A percentile compares a stretch with the other conserved stretches of the same genome.
phyloP scores from a whole-genome alignment of 164 flowering plant genomes.

The Piper betle region DNA sequence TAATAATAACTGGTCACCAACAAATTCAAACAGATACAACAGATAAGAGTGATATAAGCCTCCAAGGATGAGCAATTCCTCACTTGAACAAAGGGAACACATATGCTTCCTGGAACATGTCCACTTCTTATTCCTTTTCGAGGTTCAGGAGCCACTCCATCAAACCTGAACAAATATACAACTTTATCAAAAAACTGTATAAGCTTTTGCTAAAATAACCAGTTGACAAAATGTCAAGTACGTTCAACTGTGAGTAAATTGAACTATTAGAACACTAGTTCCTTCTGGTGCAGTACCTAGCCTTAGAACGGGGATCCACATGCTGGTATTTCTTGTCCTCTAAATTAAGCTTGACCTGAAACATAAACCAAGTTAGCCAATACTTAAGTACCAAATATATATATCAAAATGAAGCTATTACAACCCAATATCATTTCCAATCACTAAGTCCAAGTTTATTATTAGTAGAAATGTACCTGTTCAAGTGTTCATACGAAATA shows the following conservation, averaged over 20 bases:
- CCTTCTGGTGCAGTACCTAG: slow-evolving; percentile 42
- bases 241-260: neutral
- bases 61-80: neutral
- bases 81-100: slow-evolving; percentile 87
- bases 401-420: neutral
- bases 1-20: neutral
- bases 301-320: slow-evolving; percentile 83
- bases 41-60: neutral
- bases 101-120: slow-evolving; percentile 95
- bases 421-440: neutral
- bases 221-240: too few species aligned
- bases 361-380: slow-evolving; percentile 1
- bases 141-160: slow-evolving; percentile 84
- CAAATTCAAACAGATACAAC: neutral
- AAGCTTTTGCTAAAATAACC: too few species aligned
- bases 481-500: slow-evolving; percentile 88
- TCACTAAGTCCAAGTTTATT: neutral
- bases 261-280: neutral
- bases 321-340: slow-evolving; percentile 64
- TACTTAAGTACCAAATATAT: neutral
- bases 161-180: slow-evolving; percentile 44
- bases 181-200: too few species aligned
- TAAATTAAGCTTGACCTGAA: slow-evolving; percentile 66
- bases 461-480: slow-evolving; percentile 13
- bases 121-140: slow-evolving; percentile 93